Evolutionary conservation across 1,139 yeast genomes (phyloP), one percentile per base, ranked within the genome.

Genomic region (Debaryomyces psychrophilus): DNA sequence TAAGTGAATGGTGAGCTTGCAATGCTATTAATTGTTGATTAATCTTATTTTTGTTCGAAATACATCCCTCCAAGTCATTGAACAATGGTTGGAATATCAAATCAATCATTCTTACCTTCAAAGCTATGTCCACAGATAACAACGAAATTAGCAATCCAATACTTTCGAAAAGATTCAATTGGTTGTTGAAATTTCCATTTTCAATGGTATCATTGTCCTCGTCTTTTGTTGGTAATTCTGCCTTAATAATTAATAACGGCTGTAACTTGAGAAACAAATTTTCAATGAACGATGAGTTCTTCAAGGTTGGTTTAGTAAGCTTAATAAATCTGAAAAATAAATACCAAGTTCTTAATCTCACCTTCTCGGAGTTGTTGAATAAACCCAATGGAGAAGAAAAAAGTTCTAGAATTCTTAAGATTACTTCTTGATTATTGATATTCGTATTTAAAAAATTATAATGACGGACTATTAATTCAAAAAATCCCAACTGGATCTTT

Each of bases 301-400:
- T 69, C 45, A 80, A 69, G 15, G 57, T 56, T 26, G 92, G 90
- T 60, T 84, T 87, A 2, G 93, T 85, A 41, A 85, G 69, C 61
- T 87, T 90, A 55, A 92, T 77, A 58, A 90, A 88, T 61, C 96
- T 80, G 59, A 85, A 85, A 56, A 93, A 88, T 52, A 92, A 71
- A 63, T 90, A 93, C 97, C 99, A 93, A 43, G 95, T 78, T 64
- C 98, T 82, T 48, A 83, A 76, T 57, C 92, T 83, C 8, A 92
- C 97, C 52, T 82, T 84, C 49, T 81, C 85, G 52, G 77, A 75
- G 3, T 77, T 72, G 65, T 86, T 89, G 62, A 89, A 90, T 50
- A 93, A 79, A 11, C 97, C 98, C 55, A 84, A 75, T 25, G 83
- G 84, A 31, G 93, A 84, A 39, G 90, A 82, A 62, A 93, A 93